Percentiles rank a stretch among this genome's conserved stretches.
These are phyloP conservation scores for Lolium perenne DNA, from an alignment of 176 grass and related monocot genomes.

Conservation along the genomic window DNA sequence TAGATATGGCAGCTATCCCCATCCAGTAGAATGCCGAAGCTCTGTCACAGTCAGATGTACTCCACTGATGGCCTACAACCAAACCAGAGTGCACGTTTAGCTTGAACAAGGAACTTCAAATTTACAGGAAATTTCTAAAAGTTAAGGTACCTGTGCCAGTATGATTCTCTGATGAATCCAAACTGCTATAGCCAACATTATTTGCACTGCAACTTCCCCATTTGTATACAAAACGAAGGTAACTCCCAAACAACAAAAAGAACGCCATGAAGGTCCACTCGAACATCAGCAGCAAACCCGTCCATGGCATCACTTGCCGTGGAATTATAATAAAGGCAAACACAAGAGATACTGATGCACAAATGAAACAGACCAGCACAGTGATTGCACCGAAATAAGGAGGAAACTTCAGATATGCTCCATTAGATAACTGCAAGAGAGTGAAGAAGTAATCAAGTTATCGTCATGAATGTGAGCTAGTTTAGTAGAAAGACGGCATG, in stretches of 20 bases:
- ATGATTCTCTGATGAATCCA: slow-evolving; percentile 63
- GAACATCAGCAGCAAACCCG: slow-evolving; percentile 81
- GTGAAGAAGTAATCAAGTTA: slow-evolving; percentile 26
- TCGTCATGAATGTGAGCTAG: slow-evolving; percentile 13
- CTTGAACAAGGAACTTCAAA: slow-evolving; percentile 14
- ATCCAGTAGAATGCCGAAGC: slow-evolving; percentile 70
- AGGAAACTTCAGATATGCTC: slow-evolving; percentile 60
- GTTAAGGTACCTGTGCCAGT: slow-evolving; percentile 63
- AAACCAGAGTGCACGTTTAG: slow-evolving; percentile 5
- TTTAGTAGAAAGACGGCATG: slow-evolving; percentile 15
- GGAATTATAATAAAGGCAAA: slow-evolving; percentile 79
- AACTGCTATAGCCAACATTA: slow-evolving; percentile 46
- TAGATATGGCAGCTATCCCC: slow-evolving; percentile 68
- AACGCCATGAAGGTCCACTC: slow-evolving; percentile 76
- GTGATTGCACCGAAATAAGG: slow-evolving; percentile 65
- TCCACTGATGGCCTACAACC: slow-evolving; percentile 68
- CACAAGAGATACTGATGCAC: slow-evolving; percentile 61
- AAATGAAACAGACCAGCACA: slow-evolving; percentile 60
- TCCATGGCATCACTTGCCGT: slow-evolving; percentile 86
- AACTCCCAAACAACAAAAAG: slow-evolving; percentile 72
- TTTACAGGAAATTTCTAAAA: slow-evolving; percentile 16
- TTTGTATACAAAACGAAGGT: slow-evolving; percentile 63
- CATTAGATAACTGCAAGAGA: slow-evolving; percentile 60
- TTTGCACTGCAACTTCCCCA: slow-evolving; percentile 71
- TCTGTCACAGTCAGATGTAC: slow-evolving; percentile 60